A percentile compares a stretch with the other conserved stretches of the same genome.
Conservation (phyloP, 2,329 filamentous ascomycete species). For the Orbilia quercus region DNA sequence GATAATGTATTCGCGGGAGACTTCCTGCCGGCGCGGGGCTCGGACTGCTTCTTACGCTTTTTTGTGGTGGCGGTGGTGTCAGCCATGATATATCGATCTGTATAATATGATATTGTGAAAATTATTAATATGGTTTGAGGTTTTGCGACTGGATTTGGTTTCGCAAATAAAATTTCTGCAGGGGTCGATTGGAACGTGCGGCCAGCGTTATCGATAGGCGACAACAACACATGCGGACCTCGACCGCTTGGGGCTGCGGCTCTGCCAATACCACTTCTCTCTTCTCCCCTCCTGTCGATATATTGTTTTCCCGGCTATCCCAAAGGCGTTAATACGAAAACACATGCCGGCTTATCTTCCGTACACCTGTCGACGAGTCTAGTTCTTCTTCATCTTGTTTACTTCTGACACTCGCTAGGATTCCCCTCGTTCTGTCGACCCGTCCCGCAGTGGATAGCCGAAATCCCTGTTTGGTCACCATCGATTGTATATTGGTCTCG, state of each 20-base stretch:
- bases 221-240: slow-evolving; percentile 35
- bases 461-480: slow-evolving; percentile 44
- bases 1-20: slow-evolving; percentile 34
- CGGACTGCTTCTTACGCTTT: slow-evolving; percentile 43
- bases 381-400: slow-evolving; percentile 13
- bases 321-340: neutral
- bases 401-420: slow-evolving; percentile 47
- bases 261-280: too few species aligned
- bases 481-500: slow-evolving; percentile 12
- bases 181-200: slow-evolving; percentile 46
- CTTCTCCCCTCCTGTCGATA: too few species aligned
- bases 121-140: neutral
- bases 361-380: slow-evolving; percentile 19
- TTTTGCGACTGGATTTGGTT: slow-evolving; percentile 20
- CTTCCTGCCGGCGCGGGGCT: slow-evolving; percentile 34
- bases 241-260: slow-evolving; percentile 31
- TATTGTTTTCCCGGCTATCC: neutral
- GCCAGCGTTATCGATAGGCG: slow-evolving; percentile 33
- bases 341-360: neutral
- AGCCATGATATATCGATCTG: slow-evolving; percentile 4
- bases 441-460: slow-evolving; percentile 55
- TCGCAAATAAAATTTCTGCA: slow-evolving; percentile 52
- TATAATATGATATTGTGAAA: neutral
- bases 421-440: slow-evolving; percentile 54
- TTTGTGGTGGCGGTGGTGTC: slow-evolving; percentile 12